phyloP scores from a whole-genome alignment of 495 filamentous ascomycete genomes.

The Hapsidospora chrysogenum region DNA sequence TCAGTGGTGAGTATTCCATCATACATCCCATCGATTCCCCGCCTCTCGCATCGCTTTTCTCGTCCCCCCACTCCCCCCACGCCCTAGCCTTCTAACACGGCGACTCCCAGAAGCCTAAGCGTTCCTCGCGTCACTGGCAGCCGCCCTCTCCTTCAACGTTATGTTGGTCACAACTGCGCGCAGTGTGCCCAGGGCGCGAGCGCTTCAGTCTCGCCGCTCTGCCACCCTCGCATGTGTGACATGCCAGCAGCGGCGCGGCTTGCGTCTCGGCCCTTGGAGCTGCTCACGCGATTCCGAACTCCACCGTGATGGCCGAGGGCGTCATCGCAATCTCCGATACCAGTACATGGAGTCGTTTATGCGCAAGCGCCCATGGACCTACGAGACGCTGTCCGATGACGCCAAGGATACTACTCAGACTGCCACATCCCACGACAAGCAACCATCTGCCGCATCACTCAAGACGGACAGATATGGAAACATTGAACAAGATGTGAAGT shows the following conservation, averaged over 20 bases:
- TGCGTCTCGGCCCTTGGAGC: conserved; percentile 27
- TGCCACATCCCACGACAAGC: no score
- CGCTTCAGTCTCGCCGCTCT: neutral
- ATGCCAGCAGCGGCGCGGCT: conserved; percentile 23
- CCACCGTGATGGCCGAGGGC: conserved; percentile 20
- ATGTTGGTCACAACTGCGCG: neutral
- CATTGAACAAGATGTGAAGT: conserved; percentile 6
- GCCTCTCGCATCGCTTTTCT: no score
- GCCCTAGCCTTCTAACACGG: no score
- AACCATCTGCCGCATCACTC: no score
- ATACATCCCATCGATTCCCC: no score
- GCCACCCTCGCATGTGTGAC: conserved; percentile 5
- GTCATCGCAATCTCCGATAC: conserved; percentile 18
- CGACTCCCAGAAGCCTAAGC: no score
- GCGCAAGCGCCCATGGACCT: conserved; percentile 20
- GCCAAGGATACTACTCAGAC: conserved; percentile 17
- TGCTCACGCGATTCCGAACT: conserved; percentile 20
- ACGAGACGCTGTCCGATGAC: conserved; percentile 12
- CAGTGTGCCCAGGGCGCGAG: neutral
- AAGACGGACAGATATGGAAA: no score
- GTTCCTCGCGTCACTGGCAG: no score
- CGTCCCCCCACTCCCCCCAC: no score
- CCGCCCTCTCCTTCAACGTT: no score
- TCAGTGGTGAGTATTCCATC: no score
- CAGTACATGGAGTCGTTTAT: conserved; percentile 23